These are phyloP conservation scores for Termitomyces sp. DNA, from an alignment of 768 basidiomycete genomes.

Conservation along the genomic window DNA sequence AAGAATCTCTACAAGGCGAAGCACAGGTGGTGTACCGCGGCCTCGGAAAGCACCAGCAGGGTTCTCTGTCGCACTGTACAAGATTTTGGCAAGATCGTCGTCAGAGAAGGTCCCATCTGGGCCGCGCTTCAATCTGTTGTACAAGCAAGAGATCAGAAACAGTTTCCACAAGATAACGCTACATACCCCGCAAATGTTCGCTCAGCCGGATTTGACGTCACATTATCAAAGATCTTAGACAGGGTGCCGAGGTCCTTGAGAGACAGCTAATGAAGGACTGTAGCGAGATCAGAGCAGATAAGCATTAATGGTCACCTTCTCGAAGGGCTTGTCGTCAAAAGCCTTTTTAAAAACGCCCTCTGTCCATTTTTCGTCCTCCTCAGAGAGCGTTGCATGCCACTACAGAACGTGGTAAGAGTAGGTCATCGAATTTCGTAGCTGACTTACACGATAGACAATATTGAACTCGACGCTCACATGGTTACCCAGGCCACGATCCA, in stretches of 20 bases:
- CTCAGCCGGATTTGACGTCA: constrained; percentile 20
- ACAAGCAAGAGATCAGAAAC: background rate
- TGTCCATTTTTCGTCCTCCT: constrained; percentile 46
- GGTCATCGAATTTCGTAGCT: background rate
- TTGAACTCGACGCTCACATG: constrained; percentile 67
- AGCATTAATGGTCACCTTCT: constrained; percentile 18
- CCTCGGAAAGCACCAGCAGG: constrained; percentile 43
- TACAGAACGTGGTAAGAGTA: constrained; percentile 6
- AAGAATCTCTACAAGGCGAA: constrained; percentile 50
- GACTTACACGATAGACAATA: constrained; percentile 34
- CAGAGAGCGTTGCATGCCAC: constrained; percentile 56
- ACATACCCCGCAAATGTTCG: constrained; percentile 45
- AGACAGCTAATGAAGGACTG: constrained; percentile 15
- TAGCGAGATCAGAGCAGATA: background rate
- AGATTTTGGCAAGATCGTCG: constrained; percentile 40
- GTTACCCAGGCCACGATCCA: constrained; percentile 55
- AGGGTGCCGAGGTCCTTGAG: constrained; percentile 19
- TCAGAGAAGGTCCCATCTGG: constrained; percentile 46
- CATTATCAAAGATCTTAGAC: constrained; percentile 12
- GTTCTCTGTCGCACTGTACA: constrained; percentile 39
- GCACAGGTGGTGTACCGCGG: constrained; percentile 37
- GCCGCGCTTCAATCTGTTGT: constrained; percentile 35
- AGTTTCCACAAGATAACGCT: background rate
- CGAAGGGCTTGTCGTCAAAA: constrained; percentile 33
- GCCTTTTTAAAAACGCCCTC: constrained; percentile 34